A percentile compares a stretch with the other conserved stretches of the same genome.
Conservation (phyloP, 306 rosid species). For the Begonia masoniana region DNA sequence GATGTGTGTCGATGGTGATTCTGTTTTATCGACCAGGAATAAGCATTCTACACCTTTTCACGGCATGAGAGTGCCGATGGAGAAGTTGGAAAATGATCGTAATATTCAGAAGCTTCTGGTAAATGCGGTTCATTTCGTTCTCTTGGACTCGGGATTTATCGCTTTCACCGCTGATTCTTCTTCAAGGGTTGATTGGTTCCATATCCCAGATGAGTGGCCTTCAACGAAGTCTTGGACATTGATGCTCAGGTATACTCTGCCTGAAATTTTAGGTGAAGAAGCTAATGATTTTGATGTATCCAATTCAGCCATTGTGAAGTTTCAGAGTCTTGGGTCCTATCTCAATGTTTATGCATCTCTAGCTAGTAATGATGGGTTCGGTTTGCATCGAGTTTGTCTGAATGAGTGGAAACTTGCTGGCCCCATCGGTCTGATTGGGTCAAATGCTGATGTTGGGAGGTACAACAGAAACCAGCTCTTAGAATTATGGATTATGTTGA, state of each 20-base stretch:
- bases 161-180: constrained; percentile 26
- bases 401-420: constrained; percentile 30
- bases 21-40: constrained; percentile 13
- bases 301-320: constrained; percentile 33
- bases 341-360: constrained; percentile 53
- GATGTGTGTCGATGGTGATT: constrained; percentile 24
- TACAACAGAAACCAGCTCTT: constrained; percentile 22
- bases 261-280: constrained; percentile 28
- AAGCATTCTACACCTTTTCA: constrained; percentile 29
- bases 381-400: constrained; percentile 25
- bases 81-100: constrained; percentile 23
- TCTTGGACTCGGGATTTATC: constrained; percentile 69
- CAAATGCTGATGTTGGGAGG: constrained; percentile 17
- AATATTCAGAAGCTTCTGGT: constrained; percentile 32
- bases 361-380: constrained; percentile 21
- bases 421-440: constrained; percentile 24
- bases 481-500: constrained; percentile 66
- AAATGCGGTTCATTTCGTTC: constrained; percentile 43
- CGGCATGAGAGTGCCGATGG: constrained; percentile 36
- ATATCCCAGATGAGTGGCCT: constrained; percentile 27
- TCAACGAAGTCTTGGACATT: constrained; percentile 18
- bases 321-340: constrained; percentile 42
- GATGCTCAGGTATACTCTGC: constrained; percentile 45
- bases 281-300: constrained; percentile 3
- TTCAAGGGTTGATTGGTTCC: constrained; percentile 10